Evolutionary conservation across 352 stramenopile species (phyloP).

Genomic region (Globisporangium paroecandrum): DNA sequence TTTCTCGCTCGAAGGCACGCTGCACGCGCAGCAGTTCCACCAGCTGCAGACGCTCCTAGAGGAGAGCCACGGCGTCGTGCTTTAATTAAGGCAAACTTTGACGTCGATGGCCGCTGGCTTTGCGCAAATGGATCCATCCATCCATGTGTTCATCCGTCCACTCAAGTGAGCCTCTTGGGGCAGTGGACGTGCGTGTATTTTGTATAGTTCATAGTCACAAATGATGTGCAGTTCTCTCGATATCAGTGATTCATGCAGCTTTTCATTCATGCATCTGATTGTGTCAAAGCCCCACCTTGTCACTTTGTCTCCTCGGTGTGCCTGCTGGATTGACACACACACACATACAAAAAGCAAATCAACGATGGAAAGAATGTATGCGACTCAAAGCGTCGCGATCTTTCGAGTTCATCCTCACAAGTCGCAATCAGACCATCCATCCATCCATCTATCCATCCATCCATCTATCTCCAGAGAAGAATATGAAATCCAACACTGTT

Average conservation of each 20-base stretch:
- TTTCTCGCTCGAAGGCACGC: conserved; percentile 27
- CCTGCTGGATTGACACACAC: not conserved
- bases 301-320: no score
- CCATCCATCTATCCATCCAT: not conserved
- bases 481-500: not conserved
- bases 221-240: not conserved
- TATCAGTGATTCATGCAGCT: not conserved
- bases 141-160: not conserved
- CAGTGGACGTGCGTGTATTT: not conserved
- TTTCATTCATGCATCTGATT: not conserved
- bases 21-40: conserved; percentile 41
- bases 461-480: not conserved
- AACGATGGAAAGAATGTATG: not conserved
- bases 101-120: not conserved
- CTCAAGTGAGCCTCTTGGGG: not conserved
- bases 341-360: not conserved
- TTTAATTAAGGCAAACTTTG: not conserved
- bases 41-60: conserved; percentile 20
- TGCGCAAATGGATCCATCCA: not conserved
- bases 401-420: conserved; percentile 1
- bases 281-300: no score
- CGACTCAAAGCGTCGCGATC: conserved; percentile 9
- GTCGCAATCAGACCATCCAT: not conserved
- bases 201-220: not conserved
- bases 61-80: conserved; percentile 9